Base-by-base conservation (phyloP, 2,329 filamentous ascomycete genomes). In the Hypoxylon sp. region DNA sequence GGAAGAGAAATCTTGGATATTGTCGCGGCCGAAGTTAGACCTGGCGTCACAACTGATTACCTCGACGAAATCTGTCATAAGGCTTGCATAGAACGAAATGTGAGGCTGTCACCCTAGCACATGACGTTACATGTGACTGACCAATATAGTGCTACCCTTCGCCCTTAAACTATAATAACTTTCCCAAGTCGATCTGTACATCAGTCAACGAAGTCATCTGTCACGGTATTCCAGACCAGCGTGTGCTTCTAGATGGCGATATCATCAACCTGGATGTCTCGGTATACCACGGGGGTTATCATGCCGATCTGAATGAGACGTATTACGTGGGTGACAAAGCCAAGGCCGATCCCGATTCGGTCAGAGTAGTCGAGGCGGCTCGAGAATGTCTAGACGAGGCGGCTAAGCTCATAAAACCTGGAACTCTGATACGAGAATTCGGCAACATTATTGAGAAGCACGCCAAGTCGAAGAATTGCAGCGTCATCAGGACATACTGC, bases 231-330 rank as follows among this genome's bases (percentile, higher is more conserved):
- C 96, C 96, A 14, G 96, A 99, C 76, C 89, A 97, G 78, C 89
- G 96, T 59, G 85, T 91, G 6, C 85, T 99, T 1, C 81, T 93
- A 69, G 95, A 99, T 72, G 96, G 96, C 67, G 96, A 99, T 75
- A 98, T 99, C 70, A 83, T 99, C 75, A 99, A 99, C 82, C 94
- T 99, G 71, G 96, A 99, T 74, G 92, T 99, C 4, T 94, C 94
- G 0, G 83, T 99, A 45, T 99, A 96, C 80, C 94, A 98, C 78
- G 92, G 90, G 66, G 96, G 96, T 57, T 98, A 95, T 82, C 96
- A 99, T 77, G 94, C 93, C 59, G 96, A 99, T 78, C 84, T 99
- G 59, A 99, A 99, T 82, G 96, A 99, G 83, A 99, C 96, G 11
- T 99, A 98, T 82, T 99, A 99, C 78, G 92, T 99, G 50, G 96